Evolutionary conservation across 179 eudicot genomes (phyloP), one percentile per base, ranked within the genome.

Genomic region (Camellia oleifera): DNA sequence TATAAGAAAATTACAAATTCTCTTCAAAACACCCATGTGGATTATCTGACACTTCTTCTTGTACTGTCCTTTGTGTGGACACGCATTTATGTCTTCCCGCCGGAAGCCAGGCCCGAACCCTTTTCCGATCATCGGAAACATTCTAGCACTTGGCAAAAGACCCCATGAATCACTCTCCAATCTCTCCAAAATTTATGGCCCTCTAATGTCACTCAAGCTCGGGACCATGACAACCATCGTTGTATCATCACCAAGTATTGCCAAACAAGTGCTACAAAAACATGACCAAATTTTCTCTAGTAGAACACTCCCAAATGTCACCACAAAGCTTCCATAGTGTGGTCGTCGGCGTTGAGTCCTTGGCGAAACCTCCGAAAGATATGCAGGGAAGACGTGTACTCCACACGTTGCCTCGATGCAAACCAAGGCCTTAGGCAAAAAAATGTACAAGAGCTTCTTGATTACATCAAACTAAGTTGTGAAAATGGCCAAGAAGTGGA

Each of bases 181-280:
- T 20, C 23, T 20, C 23, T 73, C 89, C 15, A 77, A 78, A 81
- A 74, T 7, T 2, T 78, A 81, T 15, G 87, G 85, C 17, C 83
- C 88, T 1, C 23, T 84, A 23, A 79, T 86, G 82, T 72, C 68
- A 3, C 81, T 86, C 45, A 86, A 81, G 66, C 61, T 84, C 5
- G 89, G 89, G 32, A 79, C 77, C 48, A 44, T 73, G 42, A 80
- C 85, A 52, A 86, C 84, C 23, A 70, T 83, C 2, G 86, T 84
- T 6, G 78, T 83, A 7, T 76, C 86, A 23, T 86, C 85, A 32
- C 78, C 84, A 2, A 66, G 83, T 26, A 46, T 79, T 0, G 88
- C 83, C 32, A 53, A 79, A 79, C 79, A 58, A n/a, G 23, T 67
- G 15, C 71, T 67, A 3, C 71, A 67, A 67, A 69, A 10, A 45